A percentile compares a stretch with the other conserved stretches of the same genome.
Conservation (phyloP, 768 basidiomycete genomes). For the Gautieria morchelliformis region DNA sequence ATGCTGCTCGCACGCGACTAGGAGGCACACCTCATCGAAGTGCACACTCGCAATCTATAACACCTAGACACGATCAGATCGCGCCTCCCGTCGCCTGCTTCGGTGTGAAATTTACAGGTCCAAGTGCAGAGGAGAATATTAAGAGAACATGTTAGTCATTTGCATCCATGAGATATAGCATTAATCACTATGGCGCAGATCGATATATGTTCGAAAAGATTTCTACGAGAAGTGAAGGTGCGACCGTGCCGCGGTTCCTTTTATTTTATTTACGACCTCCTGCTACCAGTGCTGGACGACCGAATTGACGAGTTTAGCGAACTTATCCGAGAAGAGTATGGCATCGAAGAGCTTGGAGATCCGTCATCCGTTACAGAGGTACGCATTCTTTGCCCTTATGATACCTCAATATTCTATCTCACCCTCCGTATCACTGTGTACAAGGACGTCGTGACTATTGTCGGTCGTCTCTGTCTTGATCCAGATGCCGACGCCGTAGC, state of each 20-base stretch:
- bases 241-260: conserved; percentile 6
- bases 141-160: conserved; percentile 6
- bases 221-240: conserved; percentile 75
- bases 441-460: conserved; percentile 56
- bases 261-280: not conserved
- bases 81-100: not conserved
- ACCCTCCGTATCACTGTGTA: not conserved
- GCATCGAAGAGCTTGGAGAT: conserved; percentile 68
- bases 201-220: conserved; percentile 94
- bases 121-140: not conserved
- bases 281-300: conserved; percentile 61
- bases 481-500: conserved; percentile 32
- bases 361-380: conserved; percentile 53
- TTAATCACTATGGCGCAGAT: conserved; percentile 31
- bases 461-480: conserved; percentile 69
- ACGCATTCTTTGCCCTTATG: not conserved
- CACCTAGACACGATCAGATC: not conserved
- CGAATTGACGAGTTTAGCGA: conserved; percentile 82
- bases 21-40: not conserved
- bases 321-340: conserved; percentile 60
- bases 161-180: conserved; percentile 10
- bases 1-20: not conserved
- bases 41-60: not conserved
- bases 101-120: conserved; percentile 1
- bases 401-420: not conserved